These are phyloP conservation scores for Cerioporus squamosus DNA, from an alignment of 1,284 basidiomycete genomes.

Conservation along the genomic window DNA sequence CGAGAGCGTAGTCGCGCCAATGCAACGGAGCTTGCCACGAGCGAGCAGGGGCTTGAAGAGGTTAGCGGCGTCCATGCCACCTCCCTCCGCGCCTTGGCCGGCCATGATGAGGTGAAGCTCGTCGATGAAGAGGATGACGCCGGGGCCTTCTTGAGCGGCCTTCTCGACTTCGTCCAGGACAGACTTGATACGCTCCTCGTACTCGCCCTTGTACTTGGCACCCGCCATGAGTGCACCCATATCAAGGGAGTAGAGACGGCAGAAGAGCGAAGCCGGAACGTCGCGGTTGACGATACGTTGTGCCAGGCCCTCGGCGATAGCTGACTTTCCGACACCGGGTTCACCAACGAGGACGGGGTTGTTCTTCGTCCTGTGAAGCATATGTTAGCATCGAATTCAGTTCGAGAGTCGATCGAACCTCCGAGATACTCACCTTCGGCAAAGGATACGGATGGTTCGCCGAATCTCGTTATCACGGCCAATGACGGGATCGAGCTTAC, in stretches of 20 bases:
- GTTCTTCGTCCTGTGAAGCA: slow-evolving; percentile 77
- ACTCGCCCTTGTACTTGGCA: slow-evolving; percentile 96
- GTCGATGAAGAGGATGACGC: slow-evolving; percentile 95
- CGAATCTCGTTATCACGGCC: slow-evolving; percentile 91
- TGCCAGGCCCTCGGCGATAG: slow-evolving; percentile 95
- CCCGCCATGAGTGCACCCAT: slow-evolving; percentile 97
- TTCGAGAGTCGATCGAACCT: neutral
- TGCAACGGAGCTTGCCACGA: slow-evolving; percentile 88
- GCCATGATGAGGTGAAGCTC: slow-evolving; percentile 95
- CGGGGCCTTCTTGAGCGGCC: slow-evolving; percentile 79
- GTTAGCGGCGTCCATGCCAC: slow-evolving; percentile 88
- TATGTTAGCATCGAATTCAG: slow-evolving; percentile 19
- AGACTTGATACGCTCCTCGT: slow-evolving; percentile 95
- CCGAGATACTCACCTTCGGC: slow-evolving; percentile 55
- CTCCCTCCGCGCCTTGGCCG: slow-evolving; percentile 74
- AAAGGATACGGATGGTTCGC: slow-evolving; percentile 78
- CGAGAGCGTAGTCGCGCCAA: slow-evolving; percentile 92
- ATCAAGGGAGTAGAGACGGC: slow-evolving; percentile 86
- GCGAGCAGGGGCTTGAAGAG: slow-evolving; percentile 90
- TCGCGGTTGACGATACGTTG: slow-evolving; percentile 96
- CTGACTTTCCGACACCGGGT: slow-evolving; percentile 93
- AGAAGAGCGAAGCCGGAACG: slow-evolving; percentile 88
- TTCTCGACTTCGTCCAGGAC: slow-evolving; percentile 96
- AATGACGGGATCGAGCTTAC: slow-evolving; percentile 93
- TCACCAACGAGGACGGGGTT: slow-evolving; percentile 94